A percentile compares a stretch with the other conserved stretches of the same genome.
phyloP scores from a whole-genome alignment of 2,329 filamentous ascomycete species.

The Cladophialophora yegresii region DNA sequence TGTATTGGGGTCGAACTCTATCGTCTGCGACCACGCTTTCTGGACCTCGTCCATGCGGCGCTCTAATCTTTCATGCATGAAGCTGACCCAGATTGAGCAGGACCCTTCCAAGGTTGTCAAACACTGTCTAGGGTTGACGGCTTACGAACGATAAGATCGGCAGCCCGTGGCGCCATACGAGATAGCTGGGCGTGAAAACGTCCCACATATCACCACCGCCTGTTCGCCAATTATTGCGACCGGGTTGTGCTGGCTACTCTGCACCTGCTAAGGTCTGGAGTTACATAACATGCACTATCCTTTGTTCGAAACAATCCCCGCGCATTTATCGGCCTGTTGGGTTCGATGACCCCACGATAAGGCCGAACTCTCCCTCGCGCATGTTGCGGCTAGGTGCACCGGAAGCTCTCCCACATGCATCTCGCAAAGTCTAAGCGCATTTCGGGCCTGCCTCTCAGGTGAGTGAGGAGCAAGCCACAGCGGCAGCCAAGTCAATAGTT shows the following conservation, averaged over 20 bases:
- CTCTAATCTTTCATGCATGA: conserved; percentile 5
- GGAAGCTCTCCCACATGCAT: conserved; percentile 9
- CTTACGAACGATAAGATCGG: conserved; percentile 9
- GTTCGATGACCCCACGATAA: neutral
- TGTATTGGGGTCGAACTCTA: neutral
- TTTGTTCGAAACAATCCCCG: neutral
- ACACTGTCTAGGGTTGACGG: conserved; percentile 8
- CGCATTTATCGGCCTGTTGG: neutral
- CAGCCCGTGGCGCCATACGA: conserved; percentile 8
- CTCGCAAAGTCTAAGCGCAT: conserved; percentile 16
- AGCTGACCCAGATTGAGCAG: neutral
- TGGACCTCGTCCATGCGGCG: neutral
- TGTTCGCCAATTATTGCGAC: conserved; percentile 9
- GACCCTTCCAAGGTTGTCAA: conserved; percentile 1
- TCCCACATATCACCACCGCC: conserved; percentile 1
- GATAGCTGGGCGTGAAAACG: neutral
- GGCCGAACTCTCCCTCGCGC: neutral
- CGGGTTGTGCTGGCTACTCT: neutral
- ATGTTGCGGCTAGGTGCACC: conserved; percentile 2
- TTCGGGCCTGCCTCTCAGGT: conserved; percentile 13
- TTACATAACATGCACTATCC: neutral
- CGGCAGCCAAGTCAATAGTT: conserved; percentile 5
- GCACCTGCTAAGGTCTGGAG: neutral
- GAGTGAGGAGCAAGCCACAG: conserved; percentile 17
- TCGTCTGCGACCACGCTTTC: neutral